These are phyloP conservation scores for Moricandia arvensis DNA, from an alignment of 345 rosid genomes.

Conservation along the genomic window DNA sequence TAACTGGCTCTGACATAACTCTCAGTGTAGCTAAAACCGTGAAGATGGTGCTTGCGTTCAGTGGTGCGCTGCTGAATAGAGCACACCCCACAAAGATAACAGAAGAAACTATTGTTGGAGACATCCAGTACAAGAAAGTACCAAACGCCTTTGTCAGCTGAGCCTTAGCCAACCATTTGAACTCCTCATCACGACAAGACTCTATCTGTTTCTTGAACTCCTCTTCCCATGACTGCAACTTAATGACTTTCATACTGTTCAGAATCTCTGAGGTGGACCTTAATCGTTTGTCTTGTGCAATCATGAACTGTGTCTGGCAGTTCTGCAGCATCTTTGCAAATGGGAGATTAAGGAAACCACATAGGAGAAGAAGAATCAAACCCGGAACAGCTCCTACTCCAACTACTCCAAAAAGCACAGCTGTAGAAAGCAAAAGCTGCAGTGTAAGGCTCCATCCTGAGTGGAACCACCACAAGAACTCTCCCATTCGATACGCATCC, in stretches of 20 bases:
- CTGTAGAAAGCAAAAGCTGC: conserved; percentile 57
- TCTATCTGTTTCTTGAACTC: conserved; percentile 63
- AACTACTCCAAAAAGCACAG: conserved; percentile 52
- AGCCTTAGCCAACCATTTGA: conserved; percentile 58
- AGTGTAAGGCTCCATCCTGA: conserved; percentile 48
- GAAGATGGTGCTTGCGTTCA: conserved; percentile 73
- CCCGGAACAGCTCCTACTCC: conserved; percentile 66
- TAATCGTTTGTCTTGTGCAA: conserved; percentile 66
- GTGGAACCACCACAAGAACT: conserved; percentile 79
- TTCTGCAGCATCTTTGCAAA: conserved; percentile 56
- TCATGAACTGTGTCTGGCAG: conserved; percentile 63
- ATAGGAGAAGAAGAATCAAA: conserved; percentile 47
- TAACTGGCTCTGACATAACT: conserved; percentile 63
- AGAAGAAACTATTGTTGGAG: conserved; percentile 68
- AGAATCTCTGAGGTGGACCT: conserved; percentile 65
- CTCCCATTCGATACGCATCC: conserved; percentile 84
- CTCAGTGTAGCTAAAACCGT: conserved; percentile 69
- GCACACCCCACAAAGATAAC: conserved; percentile 64
- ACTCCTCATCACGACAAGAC: conserved; percentile 52
- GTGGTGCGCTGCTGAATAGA: conserved; percentile 52
- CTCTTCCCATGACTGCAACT: conserved; percentile 82
- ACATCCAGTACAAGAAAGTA: conserved; percentile 61
- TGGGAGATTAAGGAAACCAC: conserved; percentile 57
- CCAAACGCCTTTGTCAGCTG: conserved; percentile 53
- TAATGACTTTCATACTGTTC: conserved; percentile 72